Evolutionary conservation across 2,329 filamentous ascomycete species (phyloP), one percentile per base, ranked within the genome.

Genomic region (Botryotinia convoluta): DNA sequence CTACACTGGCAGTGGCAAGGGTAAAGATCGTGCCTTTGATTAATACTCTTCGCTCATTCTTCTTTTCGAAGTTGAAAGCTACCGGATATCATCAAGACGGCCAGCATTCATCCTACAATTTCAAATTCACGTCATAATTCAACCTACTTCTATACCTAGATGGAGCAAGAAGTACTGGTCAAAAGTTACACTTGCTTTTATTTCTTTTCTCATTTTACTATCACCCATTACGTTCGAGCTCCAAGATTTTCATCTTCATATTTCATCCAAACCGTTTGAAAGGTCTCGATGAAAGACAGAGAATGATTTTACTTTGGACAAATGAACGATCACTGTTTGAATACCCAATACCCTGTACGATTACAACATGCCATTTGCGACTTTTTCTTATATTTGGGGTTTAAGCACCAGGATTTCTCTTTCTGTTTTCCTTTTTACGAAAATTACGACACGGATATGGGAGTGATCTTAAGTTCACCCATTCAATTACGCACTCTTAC

Each of bases 281-380:
- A 54, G 65, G 48, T 32, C 18, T 14, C 0, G 65, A 39, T 42
- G 37, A 18, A 69, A 69, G 18, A 42, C 18, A 57, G 9, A 42
- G 35, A 42, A 68, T 37, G 18, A 26, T 22, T n/a, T 18, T 20
- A 57, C 18, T 26, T 51, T 57, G 65, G 65, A 69, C 35, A 29
- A 9, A 57, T 10, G 26, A 12, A 32, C 20, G 3, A 1, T 18
- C n/a, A 44, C 3, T 69, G 37, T 69, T 69, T 69, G 65, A 69
- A 69, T 69, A 69, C n/a, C 32, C 37, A 42, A 57, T 57, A 57
- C 65, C 37, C 65, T 44, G 65, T 69, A 69, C 48, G 37, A 69
- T 14, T 57, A 68, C 5, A 57, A 18, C 16, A 42, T 32, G 32
- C 9, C 65, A 69, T 26, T 51, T 69, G 37, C 35, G 37, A n/a